phyloP scores from a whole-genome alignment of 805 yeast genomes.

The Starmerella etchellsii region DNA sequence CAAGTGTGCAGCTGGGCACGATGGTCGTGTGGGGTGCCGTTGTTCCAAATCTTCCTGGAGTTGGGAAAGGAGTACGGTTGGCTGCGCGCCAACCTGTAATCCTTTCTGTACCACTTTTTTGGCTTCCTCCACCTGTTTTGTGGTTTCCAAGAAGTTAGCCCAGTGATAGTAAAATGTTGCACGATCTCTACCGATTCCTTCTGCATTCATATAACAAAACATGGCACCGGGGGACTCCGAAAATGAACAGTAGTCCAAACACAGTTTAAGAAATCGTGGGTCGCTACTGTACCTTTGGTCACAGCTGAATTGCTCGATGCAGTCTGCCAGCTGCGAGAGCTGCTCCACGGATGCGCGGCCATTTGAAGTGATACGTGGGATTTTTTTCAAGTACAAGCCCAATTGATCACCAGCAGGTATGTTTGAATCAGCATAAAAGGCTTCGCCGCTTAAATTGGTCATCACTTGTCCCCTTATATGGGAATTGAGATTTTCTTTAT shows the following conservation, averaged over 20 bases:
- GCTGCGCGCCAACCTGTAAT: constrained; percentile 50
- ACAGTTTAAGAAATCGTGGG: constrained; percentile 61
- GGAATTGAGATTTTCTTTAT: no score
- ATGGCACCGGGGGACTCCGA: constrained; percentile 59
- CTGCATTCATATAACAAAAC: constrained; percentile 55
- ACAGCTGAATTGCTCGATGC: constrained; percentile 57
- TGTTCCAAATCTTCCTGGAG: background rate
- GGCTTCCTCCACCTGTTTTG: constrained; percentile 41
- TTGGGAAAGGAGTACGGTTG: constrained; percentile 25
- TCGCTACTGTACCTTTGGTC: constrained; percentile 57
- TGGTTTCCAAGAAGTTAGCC: constrained; percentile 47
- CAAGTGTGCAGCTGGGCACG: no score
- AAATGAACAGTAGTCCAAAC: constrained; percentile 65
- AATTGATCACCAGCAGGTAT: no score
- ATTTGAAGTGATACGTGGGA: no score
- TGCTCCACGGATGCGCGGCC: background rate
- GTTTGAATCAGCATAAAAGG: no score
- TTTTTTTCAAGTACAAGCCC: no score
- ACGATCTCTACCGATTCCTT: constrained; percentile 54
- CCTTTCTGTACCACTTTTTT: constrained; percentile 47
- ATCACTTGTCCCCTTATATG: no score
- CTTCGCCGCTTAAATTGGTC: no score
- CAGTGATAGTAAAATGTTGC: constrained; percentile 71
- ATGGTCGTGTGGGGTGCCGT: background rate
- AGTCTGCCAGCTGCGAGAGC: constrained; percentile 20